A percentile compares a stretch with the other conserved stretches of the same genome.
Evolutionary conservation across 2,329 filamentous ascomycete species (phyloP).

Genomic region (Hymenoscyphus linearis): DNA sequence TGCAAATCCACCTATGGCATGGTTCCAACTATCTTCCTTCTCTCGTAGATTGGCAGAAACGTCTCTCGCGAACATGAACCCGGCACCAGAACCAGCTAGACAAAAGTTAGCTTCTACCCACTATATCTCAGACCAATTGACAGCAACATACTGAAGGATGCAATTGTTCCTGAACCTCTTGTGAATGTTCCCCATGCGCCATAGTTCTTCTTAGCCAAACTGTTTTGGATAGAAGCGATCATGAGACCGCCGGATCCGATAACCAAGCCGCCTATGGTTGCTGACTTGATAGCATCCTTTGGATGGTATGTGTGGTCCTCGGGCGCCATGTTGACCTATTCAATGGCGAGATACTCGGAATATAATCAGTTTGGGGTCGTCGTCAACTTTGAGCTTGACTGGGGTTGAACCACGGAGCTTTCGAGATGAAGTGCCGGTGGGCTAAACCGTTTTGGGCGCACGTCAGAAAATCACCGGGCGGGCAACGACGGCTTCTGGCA

Average conservation of each 20-base stretch:
- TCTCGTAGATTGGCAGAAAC: conserved; percentile 65
- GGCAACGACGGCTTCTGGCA: too few species aligned
- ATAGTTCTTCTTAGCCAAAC: conserved; percentile 75
- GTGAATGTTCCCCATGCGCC: conserved; percentile 78
- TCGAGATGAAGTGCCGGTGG: neutral
- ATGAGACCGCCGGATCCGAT: conserved; percentile 65
- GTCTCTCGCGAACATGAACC: conserved; percentile 60
- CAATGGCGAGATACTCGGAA: conserved; percentile 12
- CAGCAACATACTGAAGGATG: conserved; percentile 47
- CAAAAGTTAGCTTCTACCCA: conserved; percentile 11
- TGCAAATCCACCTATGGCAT: conserved; percentile 59
- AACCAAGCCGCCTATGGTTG: conserved; percentile 59
- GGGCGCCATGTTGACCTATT: conserved; percentile 42
- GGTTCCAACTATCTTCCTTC: conserved; percentile 62
- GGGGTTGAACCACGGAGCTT: neutral
- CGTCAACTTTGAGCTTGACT: neutral
- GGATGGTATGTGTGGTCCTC: conserved; percentile 57
- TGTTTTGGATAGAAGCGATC: conserved; percentile 78
- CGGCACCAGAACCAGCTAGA: conserved; percentile 61
- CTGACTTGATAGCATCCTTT: conserved; percentile 66
- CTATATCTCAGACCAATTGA: conserved; percentile 1
- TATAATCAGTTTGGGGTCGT: neutral
- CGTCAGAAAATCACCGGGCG: too few species aligned
- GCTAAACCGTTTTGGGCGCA: neutral
- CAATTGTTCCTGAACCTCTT: conserved; percentile 70